A percentile compares a stretch with the other conserved stretches of the same genome.
Conservation (phyloP, 2,329 filamentous ascomycete genomes). For the Colletotrichum sublineola region DNA sequence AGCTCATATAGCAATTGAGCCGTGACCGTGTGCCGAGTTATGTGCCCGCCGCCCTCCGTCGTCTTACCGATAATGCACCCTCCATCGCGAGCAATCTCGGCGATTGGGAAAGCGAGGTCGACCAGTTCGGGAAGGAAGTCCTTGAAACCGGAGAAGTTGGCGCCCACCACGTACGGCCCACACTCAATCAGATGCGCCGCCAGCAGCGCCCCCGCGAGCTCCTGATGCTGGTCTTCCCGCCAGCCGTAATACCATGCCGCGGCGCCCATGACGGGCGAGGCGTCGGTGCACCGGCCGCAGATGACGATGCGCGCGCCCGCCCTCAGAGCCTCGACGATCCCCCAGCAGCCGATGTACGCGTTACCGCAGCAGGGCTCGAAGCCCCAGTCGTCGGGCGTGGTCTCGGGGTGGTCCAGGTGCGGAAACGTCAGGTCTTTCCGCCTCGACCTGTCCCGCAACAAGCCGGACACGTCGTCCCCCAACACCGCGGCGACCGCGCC, state of each 20-base stretch:
- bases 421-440: constrained; percentile 39
- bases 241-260: constrained; percentile 67
- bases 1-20: constrained; percentile 65
- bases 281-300: constrained; percentile 59
- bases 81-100: constrained; percentile 61
- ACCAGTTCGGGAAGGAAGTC: constrained; percentile 47
- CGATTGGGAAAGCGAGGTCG: constrained; percentile 62
- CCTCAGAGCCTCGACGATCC: constrained; percentile 55
- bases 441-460: not conserved
- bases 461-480: constrained; percentile 29
- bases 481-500: constrained; percentile 27
- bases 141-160: constrained; percentile 63
- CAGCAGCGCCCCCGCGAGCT: constrained; percentile 60
- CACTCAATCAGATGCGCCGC: constrained; percentile 66
- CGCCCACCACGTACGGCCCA: constrained; percentile 64
- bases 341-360: constrained; percentile 65
- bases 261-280: constrained; percentile 63
- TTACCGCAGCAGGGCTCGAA: constrained; percentile 51
- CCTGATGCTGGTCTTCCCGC: constrained; percentile 58
- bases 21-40: constrained; percentile 54
- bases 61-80: constrained; percentile 57
- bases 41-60: constrained; percentile 50
- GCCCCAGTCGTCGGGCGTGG: constrained; percentile 47
- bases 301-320: constrained; percentile 58
- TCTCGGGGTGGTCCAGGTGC: constrained; percentile 50